Evolutionary conservation across 2,329 filamentous ascomycete species (phyloP), one percentile per base, ranked within the genome.

Genomic region (Colletotrichum truncatum): DNA sequence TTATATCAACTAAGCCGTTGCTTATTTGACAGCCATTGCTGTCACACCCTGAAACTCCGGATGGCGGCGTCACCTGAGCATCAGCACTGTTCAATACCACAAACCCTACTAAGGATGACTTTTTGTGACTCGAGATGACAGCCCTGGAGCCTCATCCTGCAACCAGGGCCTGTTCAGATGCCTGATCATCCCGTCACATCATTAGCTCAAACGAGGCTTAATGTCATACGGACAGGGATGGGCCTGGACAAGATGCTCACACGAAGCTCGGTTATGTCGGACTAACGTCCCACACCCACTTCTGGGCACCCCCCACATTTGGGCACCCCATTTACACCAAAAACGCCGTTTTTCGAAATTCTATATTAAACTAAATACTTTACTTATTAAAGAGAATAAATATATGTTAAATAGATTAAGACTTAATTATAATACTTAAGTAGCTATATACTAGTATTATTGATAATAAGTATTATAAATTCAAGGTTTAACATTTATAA

Each of bases 11-110:
- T 21, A 25, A n/a, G 38, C 18, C 14, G 26, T 39, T 53, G 26
- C 49, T 23, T 21, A 23, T 34, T 34, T 49, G 6, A 23, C 46
- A 18, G 21, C 11, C 41, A 49, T 43, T 18, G 12, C 51, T 56
- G 63, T 55, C 57, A 63, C 43, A 63, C 30, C 43, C 57, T 66
- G 63, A 66, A 66, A 66, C 63, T 56, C 49, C 43, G 57, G 57
- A 66, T 51, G 57, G 57, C 63, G 43, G 63, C 36, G 51, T 49
- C 57, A 51, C 43, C 28, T 61, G 43, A 62, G 34, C 57, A 23
- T 25, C 36, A 16, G 30, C 26, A 26, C 18, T 14, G 49, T 14
- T 36, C 26, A 34, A 43, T 48, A 25, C 36, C 23, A 39, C 18
- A 21, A 48, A 34, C 41, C 21, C 28, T 36, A 38, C 34, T 45